Percentiles rank a stretch among this genome's conserved stretches.
Conservation (phyloP, 306 rosid genomes). For the Cucurbita maxima region DNA sequence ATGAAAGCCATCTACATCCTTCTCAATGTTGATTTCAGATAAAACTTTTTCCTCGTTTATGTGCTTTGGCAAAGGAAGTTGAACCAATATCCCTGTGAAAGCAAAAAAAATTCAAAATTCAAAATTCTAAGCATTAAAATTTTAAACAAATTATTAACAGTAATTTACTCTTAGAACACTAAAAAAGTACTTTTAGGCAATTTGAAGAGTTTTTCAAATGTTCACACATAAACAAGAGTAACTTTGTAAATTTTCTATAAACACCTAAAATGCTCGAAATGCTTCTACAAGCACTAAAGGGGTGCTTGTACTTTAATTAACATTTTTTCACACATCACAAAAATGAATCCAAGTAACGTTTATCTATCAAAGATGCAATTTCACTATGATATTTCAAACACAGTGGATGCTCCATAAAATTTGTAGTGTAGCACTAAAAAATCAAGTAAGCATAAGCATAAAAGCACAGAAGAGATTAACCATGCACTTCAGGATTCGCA, state of each 20-base stretch:
- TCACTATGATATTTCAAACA: background rate
- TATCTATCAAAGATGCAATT: background rate
- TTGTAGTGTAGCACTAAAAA: background rate
- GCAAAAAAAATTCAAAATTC: background rate
- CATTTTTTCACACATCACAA: background rate
- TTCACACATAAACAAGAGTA: background rate
- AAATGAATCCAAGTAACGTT: background rate
- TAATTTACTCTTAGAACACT: background rate
- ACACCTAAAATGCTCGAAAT: background rate
- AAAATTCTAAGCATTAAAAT: background rate
- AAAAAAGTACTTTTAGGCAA: background rate
- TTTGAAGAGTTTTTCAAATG: background rate
- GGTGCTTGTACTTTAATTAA: background rate
- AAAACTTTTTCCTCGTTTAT: constrained; percentile 73
- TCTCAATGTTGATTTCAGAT: constrained; percentile 63
- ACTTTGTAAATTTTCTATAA: background rate
- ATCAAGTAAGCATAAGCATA: background rate
- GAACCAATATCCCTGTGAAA: constrained; percentile 73
- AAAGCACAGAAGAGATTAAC: constrained; percentile 21
- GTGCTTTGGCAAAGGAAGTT: constrained; percentile 88
- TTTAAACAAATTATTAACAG: background rate
- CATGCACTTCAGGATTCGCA: constrained; percentile 58
- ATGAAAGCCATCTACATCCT: constrained; percentile 97
- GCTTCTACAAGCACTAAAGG: background rate
- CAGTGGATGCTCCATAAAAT: background rate